Base-by-base conservation (phyloP, 176 grass and related monocot genomes). In the Pharus latifolius region DNA sequence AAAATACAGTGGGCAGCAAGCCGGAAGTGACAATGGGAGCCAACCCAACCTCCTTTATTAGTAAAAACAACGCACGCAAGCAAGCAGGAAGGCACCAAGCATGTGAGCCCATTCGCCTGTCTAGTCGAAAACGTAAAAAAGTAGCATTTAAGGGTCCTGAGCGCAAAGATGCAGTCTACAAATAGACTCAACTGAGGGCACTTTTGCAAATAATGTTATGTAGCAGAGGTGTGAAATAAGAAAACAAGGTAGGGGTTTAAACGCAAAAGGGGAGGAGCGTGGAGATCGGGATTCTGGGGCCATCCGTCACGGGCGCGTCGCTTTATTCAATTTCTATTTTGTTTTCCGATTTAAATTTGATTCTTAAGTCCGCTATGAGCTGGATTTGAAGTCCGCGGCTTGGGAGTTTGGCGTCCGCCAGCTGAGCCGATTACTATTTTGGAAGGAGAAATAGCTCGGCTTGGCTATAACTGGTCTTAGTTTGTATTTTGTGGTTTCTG, bases 261-360 rank as follows among this genome's bases (percentile, higher is more conserved):
- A 0, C 6, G 52, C 20, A 24, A 84, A 84, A 64, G 15, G 7
- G 43, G 5, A 11, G 62, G 72, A 35, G 67, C 74, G 69, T 78
- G 50, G 46, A 80, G 71, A 81, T 77, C 71, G 83, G 78, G 61
- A 60, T 60, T 55, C 34, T 87, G 80, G 80, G 85, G 73, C 85
- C 85, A 72, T 63, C 48, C 74, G 64, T 88, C 85, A 79, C 84
- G 85, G 72, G 76, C 88, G 75, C 38, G 80, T 73, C 37, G 60
- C 34, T 55, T 68, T 59, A 64, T 71, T 29, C 3, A 52, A 3
- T 29, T 13, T 3, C 18, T 10, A 35, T 67, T 78, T 28, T 46
- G 38, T 77, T 71, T 69, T 53, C 28, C 2, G 1, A 41, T 72
- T 88, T 84, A 67, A 65, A 64, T 85, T 82, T 35, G 60, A 4